Conservation (phyloP, 495 filamentous ascomycete species). For the Bathelium albidoporum region DNA sequence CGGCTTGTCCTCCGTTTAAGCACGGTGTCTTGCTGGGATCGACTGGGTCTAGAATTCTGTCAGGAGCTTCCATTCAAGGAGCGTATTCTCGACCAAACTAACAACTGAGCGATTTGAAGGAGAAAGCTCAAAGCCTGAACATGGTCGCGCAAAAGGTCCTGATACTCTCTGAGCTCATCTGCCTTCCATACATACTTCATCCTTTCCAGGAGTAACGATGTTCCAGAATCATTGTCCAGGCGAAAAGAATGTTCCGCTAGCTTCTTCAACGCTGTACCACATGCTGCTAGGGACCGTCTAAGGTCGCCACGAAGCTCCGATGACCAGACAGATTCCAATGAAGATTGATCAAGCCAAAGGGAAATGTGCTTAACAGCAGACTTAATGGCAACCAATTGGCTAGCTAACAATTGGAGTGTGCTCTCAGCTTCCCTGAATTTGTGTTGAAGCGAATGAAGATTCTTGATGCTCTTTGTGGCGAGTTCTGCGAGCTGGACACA, state of each 20-base stretch:
- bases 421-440: neutral
- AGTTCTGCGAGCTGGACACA: neutral
- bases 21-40: neutral
- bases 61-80: neutral
- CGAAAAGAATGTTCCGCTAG: neutral
- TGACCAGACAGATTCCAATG: neutral
- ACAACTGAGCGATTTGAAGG: neutral
- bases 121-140: slow-evolving; percentile 3
- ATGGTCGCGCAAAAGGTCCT: neutral
- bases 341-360: neutral
- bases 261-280: neutral
- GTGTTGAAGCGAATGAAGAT: neutral
- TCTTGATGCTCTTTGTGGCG: neutral
- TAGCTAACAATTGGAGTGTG: neutral
- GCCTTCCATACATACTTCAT: slow-evolving; percentile 4
- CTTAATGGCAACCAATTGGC: neutral
- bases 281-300: neutral
- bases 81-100: neutral
- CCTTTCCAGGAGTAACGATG: neutral
- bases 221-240: neutral
- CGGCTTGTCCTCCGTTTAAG: neutral
- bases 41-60: neutral
- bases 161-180: neutral
- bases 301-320: neutral
- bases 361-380: neutral